Evolutionary conservation across 169 alveolate species (phyloP), one percentile per base, ranked within the genome.

Genomic region (Eimeria brunetti): DNA sequence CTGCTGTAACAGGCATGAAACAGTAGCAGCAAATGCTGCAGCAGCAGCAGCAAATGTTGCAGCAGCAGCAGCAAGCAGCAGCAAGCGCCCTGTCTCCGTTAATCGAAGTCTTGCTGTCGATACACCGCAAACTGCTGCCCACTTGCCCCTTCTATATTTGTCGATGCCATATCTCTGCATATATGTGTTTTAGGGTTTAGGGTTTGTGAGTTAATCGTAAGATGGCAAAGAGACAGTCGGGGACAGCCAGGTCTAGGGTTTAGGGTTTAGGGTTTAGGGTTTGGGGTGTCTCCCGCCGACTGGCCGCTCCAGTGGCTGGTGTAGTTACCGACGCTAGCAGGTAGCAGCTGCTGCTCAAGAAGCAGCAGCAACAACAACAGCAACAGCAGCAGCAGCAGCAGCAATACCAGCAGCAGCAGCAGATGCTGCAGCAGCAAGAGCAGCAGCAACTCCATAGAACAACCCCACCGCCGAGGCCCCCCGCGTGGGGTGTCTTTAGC

Each of bases 381-480:
- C 46, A 73, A 30, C 56, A 41, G 33, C 83, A 73, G 33, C 41
- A 64, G 44, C 75, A 6, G 53, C 24, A 41, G 46, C 53, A 33
- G 53, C 46, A 36, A 27, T 27, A 73, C 14, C 56, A 41, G 33
- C 46, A 38, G 12, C 24, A 33, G 30, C 56, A 33, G 80, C 80
- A 69, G 18, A 18, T 56, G 64, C 24, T 56, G 64, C 64, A 56
- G 64, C 64, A 56, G 64, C 64, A 56, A 18, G 24, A 12, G 64
- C 64, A 12, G 64, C 64, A 56, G 80, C 80, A 69, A 18, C 80
- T 18, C 24, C 83, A 73, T 20, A 64, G 75, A 64, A 64, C 75
- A 64, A 64, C 75, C 75, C 75, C 75, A 64, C 75, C 75, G 41
- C 41, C 75, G 75, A 64, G 75, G 41, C 75, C 75, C 75, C 75